phyloP scores from a whole-genome alignment of 2,329 filamentous ascomycete genomes.

The Capronia epimyces region DNA sequence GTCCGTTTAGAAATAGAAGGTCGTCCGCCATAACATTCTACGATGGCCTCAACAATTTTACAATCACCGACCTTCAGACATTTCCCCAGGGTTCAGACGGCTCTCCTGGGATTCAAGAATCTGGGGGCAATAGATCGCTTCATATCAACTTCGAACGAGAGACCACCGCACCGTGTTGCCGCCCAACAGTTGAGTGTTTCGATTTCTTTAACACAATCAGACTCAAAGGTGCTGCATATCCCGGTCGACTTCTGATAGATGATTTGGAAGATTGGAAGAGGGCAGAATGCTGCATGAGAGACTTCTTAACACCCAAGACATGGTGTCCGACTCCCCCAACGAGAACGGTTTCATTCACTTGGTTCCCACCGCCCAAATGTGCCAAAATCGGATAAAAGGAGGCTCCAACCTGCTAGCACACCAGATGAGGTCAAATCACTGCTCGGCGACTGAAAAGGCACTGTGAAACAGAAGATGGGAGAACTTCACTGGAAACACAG shows the following conservation, averaged over 20 bases:
- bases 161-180: slow-evolving; percentile 1
- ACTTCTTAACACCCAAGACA: slow-evolving; percentile 1
- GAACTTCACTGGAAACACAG: too few species aligned
- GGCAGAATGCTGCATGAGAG: slow-evolving; percentile 2
- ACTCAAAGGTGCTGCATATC: neutral
- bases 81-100: too few species aligned
- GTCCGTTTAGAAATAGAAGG: neutral
- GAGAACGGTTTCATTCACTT: neutral
- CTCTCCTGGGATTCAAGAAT: too few species aligned
- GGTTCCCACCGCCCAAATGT: neutral
- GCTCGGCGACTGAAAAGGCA: too few species aligned
- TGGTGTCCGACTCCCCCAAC: neutral
- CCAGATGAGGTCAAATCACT: too few species aligned
- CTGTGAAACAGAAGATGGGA: too few species aligned
- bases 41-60: neutral
- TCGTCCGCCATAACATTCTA: neutral
- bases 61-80: neutral
- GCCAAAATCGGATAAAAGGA: too few species aligned
- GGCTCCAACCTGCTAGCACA: too few species aligned
- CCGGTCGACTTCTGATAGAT: slow-evolving; percentile 4
- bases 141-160: neutral
- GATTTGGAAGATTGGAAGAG: slow-evolving; percentile 9
- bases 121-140: neutral
- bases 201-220: slow-evolving; percentile 1
- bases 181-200: slow-evolving; percentile 6